Evolutionary conservation across 1,284 basidiomycete genomes (phyloP).

Genomic region (Malassezia pachydermatis): DNA sequence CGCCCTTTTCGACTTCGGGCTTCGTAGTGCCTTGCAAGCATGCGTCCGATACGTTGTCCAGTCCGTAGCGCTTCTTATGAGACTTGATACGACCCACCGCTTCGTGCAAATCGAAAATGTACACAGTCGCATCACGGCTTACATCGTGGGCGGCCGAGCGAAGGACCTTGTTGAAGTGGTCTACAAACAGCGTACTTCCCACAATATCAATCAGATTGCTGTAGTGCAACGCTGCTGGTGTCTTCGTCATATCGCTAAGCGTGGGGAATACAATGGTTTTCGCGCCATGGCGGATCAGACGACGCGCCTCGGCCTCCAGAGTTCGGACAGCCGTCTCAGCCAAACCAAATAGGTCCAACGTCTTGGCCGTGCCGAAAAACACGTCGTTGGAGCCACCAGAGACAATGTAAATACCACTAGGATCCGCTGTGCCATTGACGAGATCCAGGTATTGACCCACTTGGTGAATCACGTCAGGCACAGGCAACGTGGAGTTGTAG

Average conservation of each 20-base stretch:
- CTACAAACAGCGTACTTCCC: background rate
- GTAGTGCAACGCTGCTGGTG: slow-evolving; percentile 6
- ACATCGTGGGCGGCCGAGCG: background rate
- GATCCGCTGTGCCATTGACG: background rate
- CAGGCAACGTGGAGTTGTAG: slow-evolving; percentile 16
- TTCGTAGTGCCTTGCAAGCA: slow-evolving; percentile 20
- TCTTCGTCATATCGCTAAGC: background rate
- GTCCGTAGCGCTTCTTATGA: background rate
- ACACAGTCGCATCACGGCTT: background rate
- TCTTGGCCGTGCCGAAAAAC: slow-evolving; percentile 9
- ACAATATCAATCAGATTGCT: background rate
- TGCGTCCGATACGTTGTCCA: slow-evolving; percentile 5
- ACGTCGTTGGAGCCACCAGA: slow-evolving; percentile 21
- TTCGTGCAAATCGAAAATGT: slow-evolving; percentile 1
- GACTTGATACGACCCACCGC: background rate
- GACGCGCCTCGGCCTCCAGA: background rate
- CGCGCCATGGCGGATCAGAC: slow-evolving; percentile 11
- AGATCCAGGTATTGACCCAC: slow-evolving; percentile 13
- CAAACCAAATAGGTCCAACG: background rate
- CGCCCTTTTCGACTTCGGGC: slow-evolving; percentile 4
- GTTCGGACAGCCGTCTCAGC: background rate
- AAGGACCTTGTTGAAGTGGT: background rate
- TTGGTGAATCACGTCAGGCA: slow-evolving; percentile 18
- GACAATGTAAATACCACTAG: slow-evolving; percentile 17
- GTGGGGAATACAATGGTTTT: slow-evolving; percentile 6